Base-by-base conservation (phyloP, 495 filamentous ascomycete genomes). In the Friedmanniomyces endolithicus region DNA sequence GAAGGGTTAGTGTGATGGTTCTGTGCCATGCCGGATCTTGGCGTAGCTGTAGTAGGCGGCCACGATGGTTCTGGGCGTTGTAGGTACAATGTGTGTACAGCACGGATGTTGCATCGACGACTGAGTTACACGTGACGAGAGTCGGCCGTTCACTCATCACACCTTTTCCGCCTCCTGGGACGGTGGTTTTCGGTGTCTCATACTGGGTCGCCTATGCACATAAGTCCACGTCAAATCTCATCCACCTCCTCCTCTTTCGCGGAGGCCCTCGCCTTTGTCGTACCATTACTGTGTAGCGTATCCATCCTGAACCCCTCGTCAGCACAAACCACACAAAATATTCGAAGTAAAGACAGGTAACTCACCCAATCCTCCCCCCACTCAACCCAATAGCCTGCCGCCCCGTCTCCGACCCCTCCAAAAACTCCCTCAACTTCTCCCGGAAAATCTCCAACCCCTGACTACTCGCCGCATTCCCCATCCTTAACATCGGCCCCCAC, bases 401-500 rank as follows among this genome's bases (percentile, higher is more conserved):
- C 2, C 86, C 88, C 7, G 83, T 85, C 58, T 94, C 86, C 11
- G 82, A 84, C 40, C 75, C 79, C 72, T 87, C 86, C 52, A 96
- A 70, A 64, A 95, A 95, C 29, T 94, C 87, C 22, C 90, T 78
- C 48, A 96, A 76, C 55, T 82, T 81, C 68, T 88, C 84, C 74
- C 94, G 95, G 61, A 84, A 87, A 58, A 96, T 85, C 52, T 90
- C 87, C 16, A 95, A 53, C 1, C 84, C 94, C 70, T 97, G 92
- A 58, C 79, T 75, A 14, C 80, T 80, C 16, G 94, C 94, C 17
- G 92, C 92, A 63, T 92, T 87, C 50, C 79, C 80, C 86, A 98
- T 94, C 62, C 90, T 87, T 57, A 89, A 70, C 74, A 98, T 97
- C 1, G 92, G 94, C 1, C 92, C 90, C 77, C 92, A 90, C 9